Percentiles rank a stretch among this genome's conserved stretches.
Conservation (phyloP, 108 stramenopile genomes). For the Pseudonitzschia delicatissima region DNA sequence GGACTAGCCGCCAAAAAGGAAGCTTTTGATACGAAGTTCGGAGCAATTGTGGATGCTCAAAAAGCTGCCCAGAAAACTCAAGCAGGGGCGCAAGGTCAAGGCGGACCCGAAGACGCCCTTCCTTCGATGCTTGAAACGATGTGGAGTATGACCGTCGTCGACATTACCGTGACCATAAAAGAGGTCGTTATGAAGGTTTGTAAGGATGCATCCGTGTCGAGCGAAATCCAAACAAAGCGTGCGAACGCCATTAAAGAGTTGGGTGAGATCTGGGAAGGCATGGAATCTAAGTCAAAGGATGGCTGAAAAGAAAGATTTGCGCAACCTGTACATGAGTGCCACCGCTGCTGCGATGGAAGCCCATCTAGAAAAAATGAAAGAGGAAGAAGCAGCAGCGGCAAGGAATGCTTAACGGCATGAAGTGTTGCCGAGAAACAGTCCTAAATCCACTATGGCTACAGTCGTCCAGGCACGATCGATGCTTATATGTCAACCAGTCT, state of each 20-base stretch:
- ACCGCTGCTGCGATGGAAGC: conserved; percentile 11
- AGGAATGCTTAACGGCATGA: too few species aligned
- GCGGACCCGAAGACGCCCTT: background rate
- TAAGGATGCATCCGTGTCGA: conserved; percentile 2
- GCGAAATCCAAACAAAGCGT: conserved; percentile 16
- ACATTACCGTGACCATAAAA: background rate
- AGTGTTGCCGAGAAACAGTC: too few species aligned
- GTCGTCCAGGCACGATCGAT: too few species aligned
- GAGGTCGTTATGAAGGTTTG: conserved; percentile 13
- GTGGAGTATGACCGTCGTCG: conserved; percentile 14
- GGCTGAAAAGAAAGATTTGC: background rate
- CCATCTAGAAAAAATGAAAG: conserved; percentile 6
- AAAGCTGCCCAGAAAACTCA: conserved; percentile 8
- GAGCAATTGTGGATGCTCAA: background rate
- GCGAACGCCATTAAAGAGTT: conserved; percentile 4
- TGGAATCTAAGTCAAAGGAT: background rate
- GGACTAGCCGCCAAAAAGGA: conserved; percentile 8
- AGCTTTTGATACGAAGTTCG: conserved; percentile 6
- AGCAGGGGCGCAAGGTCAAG: background rate
- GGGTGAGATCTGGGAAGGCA: conserved; percentile 1
- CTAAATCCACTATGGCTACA: too few species aligned
- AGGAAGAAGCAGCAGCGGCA: conserved; percentile 5
- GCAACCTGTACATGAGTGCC: conserved; percentile 12
- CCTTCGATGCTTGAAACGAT: conserved; percentile 16
- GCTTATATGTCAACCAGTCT: too few species aligned